Conservation (phyloP, 129 eudicot species). For the Flaveria ramosissima region DNA sequence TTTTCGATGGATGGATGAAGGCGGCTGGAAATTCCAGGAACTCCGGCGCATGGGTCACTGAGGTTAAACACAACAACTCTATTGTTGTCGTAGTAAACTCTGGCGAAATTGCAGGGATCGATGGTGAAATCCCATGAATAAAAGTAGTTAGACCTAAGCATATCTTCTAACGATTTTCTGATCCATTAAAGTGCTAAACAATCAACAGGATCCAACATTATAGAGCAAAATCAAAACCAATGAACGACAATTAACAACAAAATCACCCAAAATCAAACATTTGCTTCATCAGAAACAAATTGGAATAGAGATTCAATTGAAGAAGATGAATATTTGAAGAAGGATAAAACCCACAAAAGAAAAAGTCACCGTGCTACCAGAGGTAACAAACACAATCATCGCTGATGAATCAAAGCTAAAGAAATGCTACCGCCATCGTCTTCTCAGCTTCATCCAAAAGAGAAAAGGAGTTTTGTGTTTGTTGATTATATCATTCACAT, state of each 20-base stretch:
- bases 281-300: background rate
- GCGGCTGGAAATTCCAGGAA: background rate
- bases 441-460: too few relatives aligned
- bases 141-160: background rate
- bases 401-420: too few relatives aligned
- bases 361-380: too few relatives aligned
- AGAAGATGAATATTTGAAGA: background rate
- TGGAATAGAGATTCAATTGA: background rate
- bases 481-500: too few relatives aligned
- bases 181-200: background rate
- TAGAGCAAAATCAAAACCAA: too few relatives aligned
- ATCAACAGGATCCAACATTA: slow-evolving; percentile 2
- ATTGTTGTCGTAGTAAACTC: background rate
- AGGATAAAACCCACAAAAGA: too few relatives aligned
- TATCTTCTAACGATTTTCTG: background rate
- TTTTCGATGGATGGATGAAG: background rate
- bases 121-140: background rate
- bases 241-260: background rate
- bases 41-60: background rate
- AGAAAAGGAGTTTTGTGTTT: too few relatives aligned
- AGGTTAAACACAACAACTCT: slow-evolving; percentile 1
- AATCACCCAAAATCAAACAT: background rate
- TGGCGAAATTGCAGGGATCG: slow-evolving; percentile 3
- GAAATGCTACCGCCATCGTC: too few relatives aligned
- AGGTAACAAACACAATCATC: too few relatives aligned